Percentiles rank a stretch among this genome's conserved stretches.
phyloP scores from a whole-genome alignment of 2,329 filamentous ascomycete genomes.

The Aspergillus ustus region DNA sequence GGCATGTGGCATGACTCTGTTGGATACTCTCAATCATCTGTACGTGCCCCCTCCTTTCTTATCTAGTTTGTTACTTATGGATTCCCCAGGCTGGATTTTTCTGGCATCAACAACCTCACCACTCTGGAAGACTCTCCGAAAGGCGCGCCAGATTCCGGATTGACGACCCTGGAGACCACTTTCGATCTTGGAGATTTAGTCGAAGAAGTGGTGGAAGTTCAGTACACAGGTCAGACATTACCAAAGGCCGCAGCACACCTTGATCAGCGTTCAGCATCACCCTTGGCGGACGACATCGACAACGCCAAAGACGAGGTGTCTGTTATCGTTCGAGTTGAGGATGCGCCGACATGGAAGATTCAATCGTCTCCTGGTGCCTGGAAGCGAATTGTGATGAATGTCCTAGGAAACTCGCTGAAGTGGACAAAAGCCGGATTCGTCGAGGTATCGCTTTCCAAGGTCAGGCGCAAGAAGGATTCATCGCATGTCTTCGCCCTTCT shows the following conservation, averaged over 20 bases:
- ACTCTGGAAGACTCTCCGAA: slow-evolving; percentile 10
- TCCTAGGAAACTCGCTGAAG: slow-evolving; percentile 38
- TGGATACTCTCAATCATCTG: slow-evolving; percentile 49
- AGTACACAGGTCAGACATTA: slow-evolving; percentile 28
- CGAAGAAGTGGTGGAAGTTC: slow-evolving; percentile 32
- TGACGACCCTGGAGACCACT: slow-evolving; percentile 24
- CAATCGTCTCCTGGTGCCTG: slow-evolving; percentile 29
- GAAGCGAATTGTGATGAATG: slow-evolving; percentile 37
- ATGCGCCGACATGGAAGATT: slow-evolving; percentile 29
- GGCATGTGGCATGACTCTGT: slow-evolving; percentile 55
- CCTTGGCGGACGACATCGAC: background rate
- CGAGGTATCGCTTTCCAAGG: slow-evolving; percentile 25
- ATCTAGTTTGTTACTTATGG: background rate
- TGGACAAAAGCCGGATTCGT: slow-evolving; percentile 34
- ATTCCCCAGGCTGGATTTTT: slow-evolving; percentile 30
- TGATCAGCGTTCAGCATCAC: background rate
- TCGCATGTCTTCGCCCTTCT: slow-evolving; percentile 31
- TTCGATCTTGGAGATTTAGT: slow-evolving; percentile 34
- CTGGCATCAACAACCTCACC: slow-evolving; percentile 34
- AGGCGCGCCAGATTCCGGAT: background rate
- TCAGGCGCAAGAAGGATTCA: slow-evolving; percentile 16
- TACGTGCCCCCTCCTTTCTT: slow-evolving; percentile 6
- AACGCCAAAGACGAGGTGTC: slow-evolving; percentile 14
- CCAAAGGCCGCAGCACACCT: slow-evolving; percentile 6
- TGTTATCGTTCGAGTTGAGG: slow-evolving; percentile 24